These are phyloP conservation scores for Paecilomyces sp. DNA, from an alignment of 2,329 filamentous ascomycete genomes.

Conservation along the genomic window DNA sequence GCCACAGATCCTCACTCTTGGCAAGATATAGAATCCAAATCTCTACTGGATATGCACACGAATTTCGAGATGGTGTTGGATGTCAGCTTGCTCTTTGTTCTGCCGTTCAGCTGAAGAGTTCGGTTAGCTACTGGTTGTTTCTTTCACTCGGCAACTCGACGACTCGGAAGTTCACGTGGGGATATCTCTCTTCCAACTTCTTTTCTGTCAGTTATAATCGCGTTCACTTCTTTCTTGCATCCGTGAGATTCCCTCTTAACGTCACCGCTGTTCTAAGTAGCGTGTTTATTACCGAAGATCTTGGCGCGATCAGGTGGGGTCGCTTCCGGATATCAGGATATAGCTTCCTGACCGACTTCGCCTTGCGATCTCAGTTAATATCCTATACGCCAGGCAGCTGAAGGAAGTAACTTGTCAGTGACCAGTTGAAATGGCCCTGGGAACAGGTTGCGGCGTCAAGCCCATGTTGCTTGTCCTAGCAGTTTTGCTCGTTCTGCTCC, in stretches of 20 bases:
- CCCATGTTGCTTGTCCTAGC: conserved; percentile 27
- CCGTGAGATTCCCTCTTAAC: not conserved
- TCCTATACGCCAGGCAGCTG: not conserved
- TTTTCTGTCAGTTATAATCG: not conserved
- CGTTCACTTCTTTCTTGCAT: not conserved
- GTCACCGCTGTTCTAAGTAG: not conserved
- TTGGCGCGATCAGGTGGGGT: not conserved
- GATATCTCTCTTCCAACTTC: not conserved
- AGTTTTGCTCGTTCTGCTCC: conserved; percentile 30
- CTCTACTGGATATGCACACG: not conserved
- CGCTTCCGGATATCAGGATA: not conserved
- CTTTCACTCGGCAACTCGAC: not conserved
- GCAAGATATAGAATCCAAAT: not conserved
- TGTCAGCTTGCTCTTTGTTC: not conserved
- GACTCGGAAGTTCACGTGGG: not conserved
- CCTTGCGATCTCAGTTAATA: not conserved
- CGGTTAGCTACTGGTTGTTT: not conserved
- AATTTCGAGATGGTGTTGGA: not conserved
- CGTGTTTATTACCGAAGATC: not conserved
- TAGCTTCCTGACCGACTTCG: not conserved
- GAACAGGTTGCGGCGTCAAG: conserved; percentile 12
- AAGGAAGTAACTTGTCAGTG: not conserved
- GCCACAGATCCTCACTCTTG: not conserved
- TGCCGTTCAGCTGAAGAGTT: not conserved
- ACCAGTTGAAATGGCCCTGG: conserved; percentile 3